phyloP scores from a whole-genome alignment of 176 grass and related monocot genomes.

The Saccharum officinarum region DNA sequence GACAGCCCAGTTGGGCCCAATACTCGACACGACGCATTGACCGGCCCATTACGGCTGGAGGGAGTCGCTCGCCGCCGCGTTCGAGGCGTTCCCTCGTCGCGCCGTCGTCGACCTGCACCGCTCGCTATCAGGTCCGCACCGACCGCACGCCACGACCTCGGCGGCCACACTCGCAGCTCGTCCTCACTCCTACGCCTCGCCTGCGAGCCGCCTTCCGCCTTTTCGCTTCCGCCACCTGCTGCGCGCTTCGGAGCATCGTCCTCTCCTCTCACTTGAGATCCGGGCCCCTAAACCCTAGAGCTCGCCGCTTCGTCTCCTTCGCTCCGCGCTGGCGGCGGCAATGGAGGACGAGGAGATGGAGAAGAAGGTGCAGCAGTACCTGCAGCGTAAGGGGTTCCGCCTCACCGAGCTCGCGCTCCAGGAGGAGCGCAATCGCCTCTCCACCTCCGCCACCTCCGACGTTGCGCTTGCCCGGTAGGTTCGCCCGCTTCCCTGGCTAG shows the following conservation, averaged over 20 bases:
- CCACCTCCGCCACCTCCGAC: conserved; percentile 59
- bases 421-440: conserved; percentile 85
- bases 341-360: conserved; percentile 98
- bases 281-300: conserved; percentile 30
- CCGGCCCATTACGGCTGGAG: neutral
- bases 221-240: neutral
- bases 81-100: neutral
- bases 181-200: too few species aligned
- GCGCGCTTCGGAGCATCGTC: neutral
- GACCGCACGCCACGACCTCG: neutral
- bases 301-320: neutral
- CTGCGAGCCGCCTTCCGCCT: neutral
- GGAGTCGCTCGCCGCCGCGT: neutral
- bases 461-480: conserved; percentile 54
- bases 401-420: conserved; percentile 81
- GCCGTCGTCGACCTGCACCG: neutral
- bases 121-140: neutral
- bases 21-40: neutral
- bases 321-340: neutral
- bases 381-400: conserved; percentile 88
- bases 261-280: neutral
- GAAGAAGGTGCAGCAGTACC: conserved; percentile 88
- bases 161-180: neutral
- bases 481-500: neutral
- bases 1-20: neutral